phyloP scores from a whole-genome alignment of 306 rosid genomes.

The Prinsepia uniflora region DNA sequence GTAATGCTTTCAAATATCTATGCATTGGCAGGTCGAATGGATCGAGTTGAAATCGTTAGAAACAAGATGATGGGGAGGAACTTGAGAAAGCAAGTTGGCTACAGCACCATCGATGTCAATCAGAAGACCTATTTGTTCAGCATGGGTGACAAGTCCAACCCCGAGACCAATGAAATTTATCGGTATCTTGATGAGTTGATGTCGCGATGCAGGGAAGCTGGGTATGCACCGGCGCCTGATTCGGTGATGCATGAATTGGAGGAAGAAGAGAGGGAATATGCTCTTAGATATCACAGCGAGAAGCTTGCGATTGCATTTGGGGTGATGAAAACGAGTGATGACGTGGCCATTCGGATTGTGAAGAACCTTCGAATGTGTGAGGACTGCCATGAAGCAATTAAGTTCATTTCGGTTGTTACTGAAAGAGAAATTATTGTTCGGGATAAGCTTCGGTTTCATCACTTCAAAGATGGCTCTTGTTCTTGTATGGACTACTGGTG shows the following conservation, averaged over 20 bases:
- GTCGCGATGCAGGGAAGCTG: conserved; percentile 61
- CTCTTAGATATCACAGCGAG: conserved; percentile 92
- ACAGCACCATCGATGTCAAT: conserved; percentile 63
- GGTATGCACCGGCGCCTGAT: conserved; percentile 50
- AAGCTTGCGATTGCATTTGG: conserved; percentile 91
- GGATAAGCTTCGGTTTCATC: conserved; percentile 88
- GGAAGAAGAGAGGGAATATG: conserved; percentile 85
- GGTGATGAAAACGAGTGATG: conserved; percentile 53
- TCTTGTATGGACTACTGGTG: conserved; percentile 85
- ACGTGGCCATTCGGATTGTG: conserved; percentile 53
- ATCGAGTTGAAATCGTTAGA: conserved; percentile 64
- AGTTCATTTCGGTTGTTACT: conserved; percentile 58
- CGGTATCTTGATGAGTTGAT: conserved; percentile 61
- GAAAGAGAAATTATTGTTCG: conserved; percentile 65
- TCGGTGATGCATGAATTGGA: conserved; percentile 84
- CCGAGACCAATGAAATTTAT: conserved; percentile 48
- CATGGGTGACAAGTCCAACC: conserved; percentile 76
- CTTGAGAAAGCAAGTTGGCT: conserved; percentile 75
- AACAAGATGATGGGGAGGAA: conserved; percentile 61
- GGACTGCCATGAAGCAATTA: conserved; percentile 84
- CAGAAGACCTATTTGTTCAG: conserved; percentile 50
- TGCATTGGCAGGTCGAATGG: conserved; percentile 76
- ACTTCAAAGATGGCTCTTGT: conserved; percentile 66
- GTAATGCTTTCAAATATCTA: conserved; percentile 82
- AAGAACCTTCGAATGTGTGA: conserved; percentile 92